phyloP scores from a whole-genome alignment of 2,329 filamentous ascomycete species.

The Trichoderma simmonsii region DNA sequence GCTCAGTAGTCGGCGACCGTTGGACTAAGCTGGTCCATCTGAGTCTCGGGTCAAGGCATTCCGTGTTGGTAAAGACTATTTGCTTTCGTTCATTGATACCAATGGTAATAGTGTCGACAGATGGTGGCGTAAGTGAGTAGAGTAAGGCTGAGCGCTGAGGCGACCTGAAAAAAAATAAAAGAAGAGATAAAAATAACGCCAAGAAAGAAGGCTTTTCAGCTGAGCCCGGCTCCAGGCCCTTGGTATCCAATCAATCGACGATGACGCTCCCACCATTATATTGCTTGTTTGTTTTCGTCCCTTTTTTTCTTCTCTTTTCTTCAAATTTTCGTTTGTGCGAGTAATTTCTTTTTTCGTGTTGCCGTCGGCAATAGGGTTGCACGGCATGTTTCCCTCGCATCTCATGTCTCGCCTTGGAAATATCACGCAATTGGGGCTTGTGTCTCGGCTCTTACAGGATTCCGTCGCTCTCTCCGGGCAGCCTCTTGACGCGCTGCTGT shows the following conservation, averaged over 20 bases:
- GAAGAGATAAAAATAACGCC: not conserved
- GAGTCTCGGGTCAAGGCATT: not conserved
- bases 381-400: not conserved
- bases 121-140: not conserved
- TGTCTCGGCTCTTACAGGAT: constrained; percentile 50
- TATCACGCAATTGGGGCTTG: not conserved
- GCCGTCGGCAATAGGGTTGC: not conserved
- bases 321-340: not conserved
- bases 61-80: not conserved
- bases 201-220: constrained; percentile 10
- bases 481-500: constrained; percentile 86
- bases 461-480: constrained; percentile 88
- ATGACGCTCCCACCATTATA: not conserved
- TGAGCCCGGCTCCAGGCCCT: not conserved
- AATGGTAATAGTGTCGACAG: not conserved
- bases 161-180: not conserved
- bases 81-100: not conserved
- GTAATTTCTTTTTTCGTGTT: not conserved
- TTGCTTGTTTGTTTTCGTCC: not conserved
- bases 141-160: constrained; percentile 7
- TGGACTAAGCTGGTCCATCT: not conserved
- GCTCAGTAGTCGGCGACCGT: not conserved
- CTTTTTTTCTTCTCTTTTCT: not conserved
- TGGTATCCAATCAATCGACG: constrained; percentile 14
- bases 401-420: not conserved